Evolutionary conservation across 73 alveolate species (phyloP), one percentile per base, ranked within the genome.

Genomic region (Tetrahymena elliotti): DNA sequence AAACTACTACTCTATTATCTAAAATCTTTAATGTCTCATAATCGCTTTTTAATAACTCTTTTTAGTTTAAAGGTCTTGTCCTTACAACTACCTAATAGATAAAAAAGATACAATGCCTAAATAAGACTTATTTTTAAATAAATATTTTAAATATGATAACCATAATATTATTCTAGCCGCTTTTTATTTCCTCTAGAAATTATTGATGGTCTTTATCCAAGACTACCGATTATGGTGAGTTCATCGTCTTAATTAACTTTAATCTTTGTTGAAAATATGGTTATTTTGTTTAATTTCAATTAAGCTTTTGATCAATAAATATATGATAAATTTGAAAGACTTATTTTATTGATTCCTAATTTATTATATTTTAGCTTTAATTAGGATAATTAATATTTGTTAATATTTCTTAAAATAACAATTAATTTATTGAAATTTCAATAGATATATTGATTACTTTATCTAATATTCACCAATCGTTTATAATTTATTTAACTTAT

Each of bases 1-100:
- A 53, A 6, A 96, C 95, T 22, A 96, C 95, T 92, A 96, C 95
- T 38, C 93, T 95, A 6, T 93, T 96, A 54, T 96, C 98, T 31
- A 96, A 39, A 31, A 96, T 96, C 34, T 96, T 38, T 5, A 96
- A 83, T 9, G 96, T 95, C 35, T 96, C 96, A 40, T 83, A 94
- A 68, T 94, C 96, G 22, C 95, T 84, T 1, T 83, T 52, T 39
- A 93, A 84, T 47, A 93, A 40, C 37, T 94, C 96, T 38, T 38
- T 94, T 38, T 94, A 84, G 53, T 94, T 94, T 52, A 94, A 36
- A 36, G 96, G 96, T 92, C 96, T 94, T 18, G 93, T 92, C 47
- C 96, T 94, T 20, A 94, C 84, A 33, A 94, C 96, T 94, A 94
- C 96, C 96, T 94, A 22, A 33, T 34, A 88, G 22, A 16, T 38